Conservation (phyloP, 768 basidiomycete genomes). For the Boletales sp. region DNA sequence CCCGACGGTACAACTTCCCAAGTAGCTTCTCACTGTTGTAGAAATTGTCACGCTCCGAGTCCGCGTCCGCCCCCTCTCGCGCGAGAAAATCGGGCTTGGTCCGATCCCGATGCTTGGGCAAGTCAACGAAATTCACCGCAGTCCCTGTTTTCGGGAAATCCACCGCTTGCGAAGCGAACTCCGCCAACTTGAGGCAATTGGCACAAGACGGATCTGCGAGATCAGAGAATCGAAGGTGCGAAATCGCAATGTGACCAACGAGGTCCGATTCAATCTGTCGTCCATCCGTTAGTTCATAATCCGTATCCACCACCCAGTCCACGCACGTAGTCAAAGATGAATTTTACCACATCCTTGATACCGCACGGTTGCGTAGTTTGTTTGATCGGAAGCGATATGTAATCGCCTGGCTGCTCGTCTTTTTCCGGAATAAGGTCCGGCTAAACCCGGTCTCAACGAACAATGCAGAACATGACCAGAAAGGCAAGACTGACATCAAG, state of each 20-base stretch:
- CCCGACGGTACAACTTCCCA: conserved; percentile 43
- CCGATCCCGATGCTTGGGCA: conserved; percentile 29
- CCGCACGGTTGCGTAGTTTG: conserved; percentile 30
- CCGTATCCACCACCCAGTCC: not conserved
- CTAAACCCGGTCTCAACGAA: conserved; percentile 15
- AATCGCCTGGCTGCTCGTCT: conserved; percentile 35
- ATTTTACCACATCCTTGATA: conserved; percentile 43
- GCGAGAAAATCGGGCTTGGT: conserved; percentile 43
- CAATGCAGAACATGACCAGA: conserved; percentile 4
- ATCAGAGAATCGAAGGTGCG: conserved; percentile 45
- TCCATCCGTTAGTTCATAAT: too few species aligned
- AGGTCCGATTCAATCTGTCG: conserved; percentile 36
- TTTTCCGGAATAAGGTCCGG: conserved; percentile 27
- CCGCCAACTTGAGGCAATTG: conserved; percentile 41
- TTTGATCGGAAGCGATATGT: conserved; percentile 35
- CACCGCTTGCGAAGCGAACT: conserved; percentile 45
- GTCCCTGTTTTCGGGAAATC: conserved; percentile 47
- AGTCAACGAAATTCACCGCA: conserved; percentile 32
- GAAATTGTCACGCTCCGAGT: conserved; percentile 19
- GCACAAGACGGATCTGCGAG: conserved; percentile 29
- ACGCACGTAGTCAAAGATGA: conserved; percentile 46
- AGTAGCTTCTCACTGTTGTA: conserved; percentile 44
- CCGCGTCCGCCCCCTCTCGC: conserved; percentile 34
- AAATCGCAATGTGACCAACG: conserved; percentile 39
- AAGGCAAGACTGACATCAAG: conserved; percentile 32